These are phyloP conservation scores for Eimeria maxima DNA, from an alignment of 169 alveolate species.

Conservation along the genomic window DNA sequence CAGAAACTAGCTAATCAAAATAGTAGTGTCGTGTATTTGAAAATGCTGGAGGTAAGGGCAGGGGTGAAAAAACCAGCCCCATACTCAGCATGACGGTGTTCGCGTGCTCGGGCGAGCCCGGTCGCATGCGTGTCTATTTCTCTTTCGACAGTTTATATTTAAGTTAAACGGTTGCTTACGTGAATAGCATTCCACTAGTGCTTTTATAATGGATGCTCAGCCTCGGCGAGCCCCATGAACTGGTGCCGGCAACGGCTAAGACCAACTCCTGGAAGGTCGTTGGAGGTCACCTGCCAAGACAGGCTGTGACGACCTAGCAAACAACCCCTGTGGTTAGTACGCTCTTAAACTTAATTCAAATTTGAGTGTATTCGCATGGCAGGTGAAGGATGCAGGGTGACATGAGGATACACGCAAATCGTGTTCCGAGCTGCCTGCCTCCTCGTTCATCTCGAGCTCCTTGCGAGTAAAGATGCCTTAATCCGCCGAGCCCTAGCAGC, in stretches of 20 bases:
- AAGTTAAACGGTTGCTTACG: not conserved
- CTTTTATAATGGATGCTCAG: not conserved
- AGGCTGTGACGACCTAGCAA: not conserved
- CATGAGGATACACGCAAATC: not conserved
- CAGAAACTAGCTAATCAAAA: not conserved
- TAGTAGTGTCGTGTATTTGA: not conserved
- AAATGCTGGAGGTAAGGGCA: not conserved
- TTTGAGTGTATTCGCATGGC: not conserved
- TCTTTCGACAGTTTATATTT: not conserved
- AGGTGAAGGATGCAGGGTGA: not conserved
- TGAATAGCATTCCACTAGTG: not conserved
- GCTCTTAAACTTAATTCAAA: not conserved
- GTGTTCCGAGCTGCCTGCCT: not conserved
- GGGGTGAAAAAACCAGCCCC: slow-evolving; percentile 21
- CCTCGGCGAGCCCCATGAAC: not conserved
- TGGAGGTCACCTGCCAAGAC: not conserved
- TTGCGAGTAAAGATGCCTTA: not conserved
- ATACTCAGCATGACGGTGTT: not conserved
- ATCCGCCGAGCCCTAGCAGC: not conserved
- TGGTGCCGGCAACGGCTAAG: not conserved
- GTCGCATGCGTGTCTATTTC: not conserved
- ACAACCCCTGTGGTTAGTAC: not conserved
- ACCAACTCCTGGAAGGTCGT: not conserved
- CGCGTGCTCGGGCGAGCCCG: not conserved
- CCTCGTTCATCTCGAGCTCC: not conserved